Conservation (phyloP, 768 basidiomycete genomes). For the Clavaria fumosa region DNA sequence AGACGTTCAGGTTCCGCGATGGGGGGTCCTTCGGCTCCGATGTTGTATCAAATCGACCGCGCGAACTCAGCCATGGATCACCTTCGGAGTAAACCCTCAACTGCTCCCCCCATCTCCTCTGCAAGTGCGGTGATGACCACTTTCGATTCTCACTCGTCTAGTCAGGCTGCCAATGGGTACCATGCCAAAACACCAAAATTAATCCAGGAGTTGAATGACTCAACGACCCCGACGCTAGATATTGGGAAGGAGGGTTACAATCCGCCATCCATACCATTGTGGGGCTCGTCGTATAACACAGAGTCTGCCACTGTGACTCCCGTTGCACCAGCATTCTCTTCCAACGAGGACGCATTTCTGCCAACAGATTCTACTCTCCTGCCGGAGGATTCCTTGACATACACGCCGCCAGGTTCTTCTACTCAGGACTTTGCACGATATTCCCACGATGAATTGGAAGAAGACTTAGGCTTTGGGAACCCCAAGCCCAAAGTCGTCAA, state of each 20-base stretch:
- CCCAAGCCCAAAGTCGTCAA: constrained; percentile 23
- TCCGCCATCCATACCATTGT: constrained; percentile 29
- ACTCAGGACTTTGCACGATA: constrained; percentile 8
- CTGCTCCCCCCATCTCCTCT: constrained; percentile 38
- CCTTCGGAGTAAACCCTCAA: constrained; percentile 37
- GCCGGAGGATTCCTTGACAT: constrained; percentile 49
- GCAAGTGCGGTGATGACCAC: constrained; percentile 37
- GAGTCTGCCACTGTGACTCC: constrained; percentile 36
- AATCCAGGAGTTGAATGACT: constrained; percentile 18
- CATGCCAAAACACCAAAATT: constrained; percentile 22
- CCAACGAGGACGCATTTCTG: constrained; percentile 28
- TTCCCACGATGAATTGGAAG: constrained; percentile 33
- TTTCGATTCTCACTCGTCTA: constrained; percentile 28
- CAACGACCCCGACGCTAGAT: constrained; percentile 17
- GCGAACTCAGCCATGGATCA: constrained; percentile 72
- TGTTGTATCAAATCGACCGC: constrained; percentile 43
- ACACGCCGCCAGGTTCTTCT: constrained; percentile 19
- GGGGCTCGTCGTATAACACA: constrained; percentile 32
- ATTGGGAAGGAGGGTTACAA: no score
- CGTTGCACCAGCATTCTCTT: constrained; percentile 50
- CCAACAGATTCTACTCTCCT: constrained; percentile 60
- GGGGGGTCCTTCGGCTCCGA: constrained; percentile 33
- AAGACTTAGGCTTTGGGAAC: constrained; percentile 87
- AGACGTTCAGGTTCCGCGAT: constrained; percentile 53
- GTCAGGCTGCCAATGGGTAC: constrained; percentile 13